Evolutionary conservation across 495 filamentous ascomycete genomes (phyloP), one percentile per base, ranked within the genome.

Genomic region (Talaromyces stipitatus): DNA sequence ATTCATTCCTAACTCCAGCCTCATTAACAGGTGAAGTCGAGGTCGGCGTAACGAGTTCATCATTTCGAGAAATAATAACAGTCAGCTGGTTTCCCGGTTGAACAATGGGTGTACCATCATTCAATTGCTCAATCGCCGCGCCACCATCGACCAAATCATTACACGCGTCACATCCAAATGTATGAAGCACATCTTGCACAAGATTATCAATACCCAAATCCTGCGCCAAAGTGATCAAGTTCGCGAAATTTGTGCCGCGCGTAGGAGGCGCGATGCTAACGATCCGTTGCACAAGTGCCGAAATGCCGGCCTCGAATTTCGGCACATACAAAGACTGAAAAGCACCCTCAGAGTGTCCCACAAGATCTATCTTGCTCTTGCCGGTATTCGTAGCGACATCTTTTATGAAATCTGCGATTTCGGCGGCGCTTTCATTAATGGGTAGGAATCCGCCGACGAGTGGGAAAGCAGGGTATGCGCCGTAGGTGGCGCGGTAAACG

Each of bases 341-440:
- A 2, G 69, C 79, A 54, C 79, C 79, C 62, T 82, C 79, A 27
- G 78, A 81, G 60, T 82, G 78, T 11, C 79, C 79, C 41, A 82
- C 76, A 0, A 82, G 61, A 54, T 81, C 72, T 28, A 82, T 63
- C 57, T 78, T 78, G 45, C 38, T 26, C 0, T 9, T 41, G 0
- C 26, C 32, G 8, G 73, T 72, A 22, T 73, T 74, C 2, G 77
- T 78, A 51, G 69, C 66, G 0, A 82, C 74, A 38, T 76, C 65
- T 14, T 60, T 63, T 60, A 82, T 71, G 61, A 78, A 82, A 1
- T 56, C 61, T 3, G 78, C 79, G 55, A 82, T 79, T 32, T 82
- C 72, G 14, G 59, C 59, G 4, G 78, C 75, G 28, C 77, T 79
- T 7, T 74, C 69, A 43, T 57, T 58, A 69, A 82, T 78, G 6